These are phyloP conservation scores for Fomitopsis betulina DNA, from an alignment of 1,284 basidiomycete genomes.

Conservation along the genomic window DNA sequence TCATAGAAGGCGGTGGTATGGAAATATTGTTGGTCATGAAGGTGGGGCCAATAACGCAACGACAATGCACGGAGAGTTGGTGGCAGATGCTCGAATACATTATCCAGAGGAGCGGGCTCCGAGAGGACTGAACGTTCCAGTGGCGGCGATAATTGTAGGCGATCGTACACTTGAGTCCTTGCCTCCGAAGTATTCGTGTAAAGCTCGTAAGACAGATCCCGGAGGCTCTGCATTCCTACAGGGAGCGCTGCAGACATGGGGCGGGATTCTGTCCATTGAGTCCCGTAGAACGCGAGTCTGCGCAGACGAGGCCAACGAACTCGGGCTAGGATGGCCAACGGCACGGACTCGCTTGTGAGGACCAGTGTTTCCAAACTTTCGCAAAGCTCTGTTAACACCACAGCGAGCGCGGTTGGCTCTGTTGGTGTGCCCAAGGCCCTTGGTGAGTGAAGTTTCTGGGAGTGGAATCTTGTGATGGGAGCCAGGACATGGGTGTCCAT, in stretches of 20 bases:
- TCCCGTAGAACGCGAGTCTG: background rate
- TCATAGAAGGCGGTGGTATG: background rate
- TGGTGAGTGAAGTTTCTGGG: background rate
- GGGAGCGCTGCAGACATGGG: background rate
- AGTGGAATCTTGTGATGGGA: background rate
- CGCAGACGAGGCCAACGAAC: background rate
- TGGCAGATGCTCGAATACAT: background rate
- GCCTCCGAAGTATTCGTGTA: background rate
- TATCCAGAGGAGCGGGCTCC: background rate
- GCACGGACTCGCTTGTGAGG: background rate
- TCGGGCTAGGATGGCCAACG: background rate
- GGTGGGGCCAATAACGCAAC: background rate
- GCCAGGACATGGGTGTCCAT: background rate
- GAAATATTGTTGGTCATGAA: background rate
- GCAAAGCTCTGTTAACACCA: background rate
- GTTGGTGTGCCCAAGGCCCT: background rate
- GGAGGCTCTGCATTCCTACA: background rate
- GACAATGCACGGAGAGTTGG: background rate
- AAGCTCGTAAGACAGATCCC: background rate
- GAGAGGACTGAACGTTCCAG: background rate
- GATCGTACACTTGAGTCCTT: background rate
- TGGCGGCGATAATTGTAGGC: background rate
- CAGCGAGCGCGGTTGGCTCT: background rate
- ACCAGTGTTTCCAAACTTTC: background rate
- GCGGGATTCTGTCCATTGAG: background rate